Evolutionary conservation across 192 early-diverging fungal species (phyloP).

Genomic region (Lunasporangiospora selenospora): DNA sequence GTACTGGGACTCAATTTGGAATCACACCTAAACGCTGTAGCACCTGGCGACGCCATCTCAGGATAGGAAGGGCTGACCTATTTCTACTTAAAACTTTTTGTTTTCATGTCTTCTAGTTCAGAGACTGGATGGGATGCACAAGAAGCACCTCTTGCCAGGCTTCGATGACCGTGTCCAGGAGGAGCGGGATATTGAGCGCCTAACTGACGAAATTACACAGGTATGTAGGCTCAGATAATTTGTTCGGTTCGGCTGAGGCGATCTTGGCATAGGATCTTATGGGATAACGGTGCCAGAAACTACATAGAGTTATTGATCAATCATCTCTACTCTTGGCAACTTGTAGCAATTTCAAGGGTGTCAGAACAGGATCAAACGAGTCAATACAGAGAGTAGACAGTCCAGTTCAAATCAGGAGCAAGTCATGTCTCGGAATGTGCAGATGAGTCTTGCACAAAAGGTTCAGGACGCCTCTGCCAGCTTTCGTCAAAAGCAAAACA

Average conservation of each 20-base stretch:
- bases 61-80: no score
- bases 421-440: slow-evolving; percentile 83
- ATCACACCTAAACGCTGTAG: no score
- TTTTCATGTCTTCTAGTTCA: slow-evolving; percentile 53
- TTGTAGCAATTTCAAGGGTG: slow-evolving; percentile 84
- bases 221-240: slow-evolving; percentile 49
- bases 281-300: not conserved
- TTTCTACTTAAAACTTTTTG: slow-evolving; percentile 15
- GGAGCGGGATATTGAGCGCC: slow-evolving; percentile 79
- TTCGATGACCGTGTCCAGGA: slow-evolving; percentile 89
- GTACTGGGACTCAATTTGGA: slow-evolving; percentile 47
- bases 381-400: slow-evolving; percentile 59
- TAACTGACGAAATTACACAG: slow-evolving; percentile 86
- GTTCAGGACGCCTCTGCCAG: slow-evolving; percentile 82
- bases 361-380: slow-evolving; percentile 80
- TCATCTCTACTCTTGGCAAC: no score
- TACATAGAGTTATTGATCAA: no score
- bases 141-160: slow-evolving; percentile 89
- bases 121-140: slow-evolving; percentile 82
- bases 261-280: no score
- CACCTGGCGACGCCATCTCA: no score
- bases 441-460: slow-evolving; percentile 85
- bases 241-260: not conserved
- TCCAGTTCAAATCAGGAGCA: slow-evolving; percentile 66
- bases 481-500: slow-evolving; percentile 90